Percentiles rank a stretch among this genome's conserved stretches.
Evolutionary conservation across 495 filamentous ascomycete species (phyloP).

Genomic region (Aspergillus nidulans): DNA sequence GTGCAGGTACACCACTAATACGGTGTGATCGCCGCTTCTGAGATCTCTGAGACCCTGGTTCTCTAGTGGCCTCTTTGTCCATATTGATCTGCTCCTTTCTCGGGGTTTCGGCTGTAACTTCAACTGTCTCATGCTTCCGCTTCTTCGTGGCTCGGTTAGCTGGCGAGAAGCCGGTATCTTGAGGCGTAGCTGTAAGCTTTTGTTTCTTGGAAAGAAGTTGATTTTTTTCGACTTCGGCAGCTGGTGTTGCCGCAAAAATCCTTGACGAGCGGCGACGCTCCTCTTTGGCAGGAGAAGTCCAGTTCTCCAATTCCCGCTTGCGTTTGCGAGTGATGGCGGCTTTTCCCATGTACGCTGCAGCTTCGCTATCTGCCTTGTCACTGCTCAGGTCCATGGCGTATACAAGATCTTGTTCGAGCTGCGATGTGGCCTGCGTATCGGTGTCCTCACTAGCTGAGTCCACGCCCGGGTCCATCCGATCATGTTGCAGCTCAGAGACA

Average conservation of each 20-base stretch:
- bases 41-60: constrained; percentile 4
- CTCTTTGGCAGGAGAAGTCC: constrained; percentile 11
- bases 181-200: constrained; percentile 1
- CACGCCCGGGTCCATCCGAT: not conserved
- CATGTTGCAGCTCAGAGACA: not conserved
- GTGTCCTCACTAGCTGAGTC: constrained; percentile 39
- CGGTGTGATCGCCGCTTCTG: constrained; percentile 26
- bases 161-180: constrained; percentile 14
- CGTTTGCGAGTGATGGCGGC: constrained; percentile 31
- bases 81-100: not conserved
- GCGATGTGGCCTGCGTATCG: constrained; percentile 42
- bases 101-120: not conserved
- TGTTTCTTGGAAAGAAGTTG: constrained; percentile 18
- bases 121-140: constrained; percentile 20
- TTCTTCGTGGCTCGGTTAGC: constrained; percentile 19
- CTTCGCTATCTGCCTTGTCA: constrained; percentile 1
- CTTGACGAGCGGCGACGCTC: constrained; percentile 33
- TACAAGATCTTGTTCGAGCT: constrained; percentile 41
- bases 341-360: not conserved
- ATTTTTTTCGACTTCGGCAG: constrained; percentile 13
- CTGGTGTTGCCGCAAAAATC: constrained; percentile 16
- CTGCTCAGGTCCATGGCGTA: constrained; percentile 28
- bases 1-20: constrained; percentile 20
- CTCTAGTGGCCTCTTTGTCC: not conserved
- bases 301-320: constrained; percentile 29